phyloP scores from a whole-genome alignment of 2,329 filamentous ascomycete species.

The Epichloe baconii region DNA sequence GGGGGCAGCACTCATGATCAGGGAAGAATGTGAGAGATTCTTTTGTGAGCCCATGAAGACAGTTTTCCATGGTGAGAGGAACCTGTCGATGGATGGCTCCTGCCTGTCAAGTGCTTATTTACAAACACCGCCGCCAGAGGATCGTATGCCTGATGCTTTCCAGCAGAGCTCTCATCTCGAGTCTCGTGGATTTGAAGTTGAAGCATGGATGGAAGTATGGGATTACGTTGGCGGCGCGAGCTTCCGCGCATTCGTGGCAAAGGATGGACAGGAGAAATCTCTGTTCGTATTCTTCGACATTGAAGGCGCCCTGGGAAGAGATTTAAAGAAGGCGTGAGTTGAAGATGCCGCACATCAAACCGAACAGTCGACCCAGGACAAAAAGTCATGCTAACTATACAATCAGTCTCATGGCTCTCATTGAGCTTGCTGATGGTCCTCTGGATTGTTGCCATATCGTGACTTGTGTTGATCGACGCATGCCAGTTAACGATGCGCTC shows the following conservation, averaged over 20 bases:
- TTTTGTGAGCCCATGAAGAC: conserved; percentile 89
- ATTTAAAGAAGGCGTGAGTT: conserved; percentile 77
- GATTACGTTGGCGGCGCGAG: conserved; percentile 75
- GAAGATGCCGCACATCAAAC: not conserved
- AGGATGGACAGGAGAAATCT: conserved; percentile 55
- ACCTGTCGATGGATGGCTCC: conserved; percentile 63
- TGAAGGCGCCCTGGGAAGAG: conserved; percentile 53
- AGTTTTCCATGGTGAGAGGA: conserved; percentile 95
- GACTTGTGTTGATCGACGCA: conserved; percentile 65
- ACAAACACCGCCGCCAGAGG: conserved; percentile 41
- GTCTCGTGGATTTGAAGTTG: conserved; percentile 27
- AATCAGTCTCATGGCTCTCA: conserved; percentile 68
- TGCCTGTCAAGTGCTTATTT: conserved; percentile 65
- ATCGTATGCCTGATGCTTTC: conserved; percentile 27
- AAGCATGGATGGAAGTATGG: conserved; percentile 64
- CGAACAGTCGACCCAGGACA: not conserved
- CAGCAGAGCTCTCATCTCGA: conserved; percentile 14
- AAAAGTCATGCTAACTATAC: conserved; percentile 3
- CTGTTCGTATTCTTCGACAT: conserved; percentile 81
- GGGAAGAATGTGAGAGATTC: conserved; percentile 99
- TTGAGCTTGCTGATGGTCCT: conserved; percentile 70
- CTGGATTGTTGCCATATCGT: conserved; percentile 68
- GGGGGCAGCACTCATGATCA: conserved; percentile 92
- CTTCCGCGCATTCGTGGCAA: conserved; percentile 75
- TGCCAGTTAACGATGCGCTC: conserved; percentile 47